These are phyloP conservation scores for Cercospora janseana DNA, from an alignment of 2,329 filamentous ascomycete species.

Conservation along the genomic window DNA sequence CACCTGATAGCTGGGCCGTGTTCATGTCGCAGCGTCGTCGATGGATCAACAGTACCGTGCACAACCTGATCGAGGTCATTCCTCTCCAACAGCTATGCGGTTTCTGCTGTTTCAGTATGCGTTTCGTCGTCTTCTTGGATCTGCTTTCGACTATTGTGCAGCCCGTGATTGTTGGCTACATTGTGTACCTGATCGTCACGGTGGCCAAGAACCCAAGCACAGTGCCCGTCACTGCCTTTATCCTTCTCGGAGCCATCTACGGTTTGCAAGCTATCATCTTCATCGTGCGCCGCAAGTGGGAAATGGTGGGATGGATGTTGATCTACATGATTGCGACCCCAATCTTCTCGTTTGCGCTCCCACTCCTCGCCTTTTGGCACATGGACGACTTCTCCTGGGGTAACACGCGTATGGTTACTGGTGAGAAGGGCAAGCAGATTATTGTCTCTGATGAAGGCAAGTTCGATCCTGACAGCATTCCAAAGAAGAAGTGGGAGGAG, in stretches of 20 bases:
- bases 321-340: conserved; percentile 90
- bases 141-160: conserved; percentile 88
- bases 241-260: conserved; percentile 92
- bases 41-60: conserved; percentile 99
- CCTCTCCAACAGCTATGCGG: conserved; percentile 91
- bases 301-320: conserved; percentile 99
- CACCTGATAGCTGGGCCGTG: conserved; percentile 87
- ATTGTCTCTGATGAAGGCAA: conserved; percentile 96
- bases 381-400: conserved; percentile 99
- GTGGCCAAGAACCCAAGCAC: conserved; percentile 60
- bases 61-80: conserved; percentile 95
- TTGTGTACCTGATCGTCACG: conserved; percentile 81
- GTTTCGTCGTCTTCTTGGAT: conserved; percentile 94
- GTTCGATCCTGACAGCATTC: conserved; percentile 89
- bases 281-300: conserved; percentile 94
- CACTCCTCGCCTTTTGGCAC: conserved; percentile 95
- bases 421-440: conserved; percentile 87
- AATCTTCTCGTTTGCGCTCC: conserved; percentile 85
- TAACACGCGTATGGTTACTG: conserved; percentile 94
- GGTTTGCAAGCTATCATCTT: conserved; percentile 93
- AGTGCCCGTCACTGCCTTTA: conserved; percentile 80
- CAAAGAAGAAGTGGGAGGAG: conserved; percentile 98
- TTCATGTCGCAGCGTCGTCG: conserved; percentile 98
- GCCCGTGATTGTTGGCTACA: conserved; percentile 85
- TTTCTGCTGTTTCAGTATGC: conserved; percentile 99